Base-by-base conservation (phyloP, 2,329 filamentous ascomycete species). In the Fusarium sp. region DNA sequence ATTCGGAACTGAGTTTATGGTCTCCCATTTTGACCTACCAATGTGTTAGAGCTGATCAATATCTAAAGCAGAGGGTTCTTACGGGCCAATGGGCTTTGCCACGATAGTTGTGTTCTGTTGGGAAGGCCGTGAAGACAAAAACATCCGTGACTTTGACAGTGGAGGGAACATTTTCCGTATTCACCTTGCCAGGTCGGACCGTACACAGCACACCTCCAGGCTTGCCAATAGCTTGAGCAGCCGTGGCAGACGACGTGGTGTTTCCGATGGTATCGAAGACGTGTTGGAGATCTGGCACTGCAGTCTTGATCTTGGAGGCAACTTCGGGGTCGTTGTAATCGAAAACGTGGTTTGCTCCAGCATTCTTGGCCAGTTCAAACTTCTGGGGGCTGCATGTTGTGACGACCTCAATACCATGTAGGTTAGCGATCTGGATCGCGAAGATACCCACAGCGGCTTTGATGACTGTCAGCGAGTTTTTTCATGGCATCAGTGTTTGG, bases 221-320 rank as follows among this genome's bases (percentile, higher is more conserved):
- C 0, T 64, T 43, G 1, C 43, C 31, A 2, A 85, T 67, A 0
- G 81, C 77, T 6, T 72, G 67, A 0, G 83, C 83, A 0, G 82
- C 79, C 5, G 72, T 74, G 0, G 63, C 71, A 0, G 84, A 86
- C 0, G 84, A 84, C 0, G 73, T 76, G 2, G 68, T 41, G 43
- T 80, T 81, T 4, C 85, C 86, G 31, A 87, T 84, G 0, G 83
- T 85, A 37, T 87, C 84, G 52, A 86, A 84, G 16, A 81, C 80
- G 45, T 85, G 81, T 1, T 76, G 60, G 3, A 86, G 68, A 1
- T 76, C 69, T 1, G 82, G 82, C 2, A 78, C 73, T 1, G 76
- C 75, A 0, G 74, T 64, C 7, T 68, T 65, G 56, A 87, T 84
- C 10, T 82, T 80, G 1, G 81, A 73, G 6, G 80, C 76, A 0